These are phyloP conservation scores for Codiaeum variegatum DNA, from an alignment of 441 rosid genomes.

Conservation along the genomic window DNA sequence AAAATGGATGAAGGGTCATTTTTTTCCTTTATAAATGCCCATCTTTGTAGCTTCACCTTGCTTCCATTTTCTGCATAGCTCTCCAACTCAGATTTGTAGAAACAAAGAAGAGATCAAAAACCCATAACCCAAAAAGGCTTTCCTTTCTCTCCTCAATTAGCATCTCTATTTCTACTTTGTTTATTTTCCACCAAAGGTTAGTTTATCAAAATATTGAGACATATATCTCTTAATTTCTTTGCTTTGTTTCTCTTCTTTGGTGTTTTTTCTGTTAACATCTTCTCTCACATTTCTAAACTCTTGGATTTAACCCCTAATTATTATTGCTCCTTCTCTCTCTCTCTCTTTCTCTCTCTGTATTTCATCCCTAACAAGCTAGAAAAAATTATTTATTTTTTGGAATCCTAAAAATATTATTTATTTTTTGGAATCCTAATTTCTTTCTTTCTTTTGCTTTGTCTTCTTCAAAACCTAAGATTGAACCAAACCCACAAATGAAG, in stretches of 20 bases:
- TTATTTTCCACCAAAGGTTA: slow-evolving; percentile 44
- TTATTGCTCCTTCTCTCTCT: neutral
- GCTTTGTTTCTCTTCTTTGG: slow-evolving; percentile 65
- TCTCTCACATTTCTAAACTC: slow-evolving; percentile 16
- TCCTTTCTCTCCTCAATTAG: slow-evolving; percentile 28
- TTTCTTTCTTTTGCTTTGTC: neutral
- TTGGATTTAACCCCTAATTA: neutral
- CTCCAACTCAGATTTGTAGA: slow-evolving; percentile 44
- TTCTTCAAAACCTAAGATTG: neutral
- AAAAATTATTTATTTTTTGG: neutral
- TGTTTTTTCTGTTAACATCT: slow-evolving; percentile 19
- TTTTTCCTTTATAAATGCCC: slow-evolving; percentile 57
- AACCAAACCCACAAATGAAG: neutral
- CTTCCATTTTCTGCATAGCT: slow-evolving; percentile 76
- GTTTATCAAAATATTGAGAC: slow-evolving; percentile 46
- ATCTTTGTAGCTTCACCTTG: slow-evolving; percentile 36
- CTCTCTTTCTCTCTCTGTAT: neutral
- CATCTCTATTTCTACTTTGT: slow-evolving; percentile 22
- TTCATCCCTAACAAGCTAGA: slow-evolving; percentile 13
- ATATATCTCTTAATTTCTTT: slow-evolving; percentile 35
- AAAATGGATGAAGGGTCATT: slow-evolving; percentile 23
- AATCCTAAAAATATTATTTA: neutral
- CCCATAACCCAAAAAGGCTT: slow-evolving; percentile 16
- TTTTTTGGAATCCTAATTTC: neutral
- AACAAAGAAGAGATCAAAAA: slow-evolving; percentile 28